A percentile compares a stretch with the other conserved stretches of the same genome.
phyloP scores from a whole-genome alignment of 2,329 filamentous ascomycete genomes.

The Curvularia sp. region DNA sequence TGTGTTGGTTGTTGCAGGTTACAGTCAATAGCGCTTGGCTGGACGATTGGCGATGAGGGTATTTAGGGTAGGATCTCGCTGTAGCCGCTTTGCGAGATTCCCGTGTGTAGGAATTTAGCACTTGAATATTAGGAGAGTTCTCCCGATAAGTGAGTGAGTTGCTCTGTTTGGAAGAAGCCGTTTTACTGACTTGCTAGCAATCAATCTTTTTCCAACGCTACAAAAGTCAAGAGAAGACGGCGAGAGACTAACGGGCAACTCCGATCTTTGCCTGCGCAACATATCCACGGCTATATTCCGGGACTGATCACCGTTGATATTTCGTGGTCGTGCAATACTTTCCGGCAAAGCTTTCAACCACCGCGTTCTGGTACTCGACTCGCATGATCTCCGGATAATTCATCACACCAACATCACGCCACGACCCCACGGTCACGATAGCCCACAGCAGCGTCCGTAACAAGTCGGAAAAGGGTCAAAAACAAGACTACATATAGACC shows the following conservation, averaged over 20 bases:
- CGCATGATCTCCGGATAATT: slow-evolving; percentile 32
- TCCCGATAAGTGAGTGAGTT: neutral
- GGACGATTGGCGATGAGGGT: slow-evolving; percentile 11
- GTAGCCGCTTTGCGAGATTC: neutral
- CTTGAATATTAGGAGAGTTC: neutral
- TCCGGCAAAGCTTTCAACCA: slow-evolving; percentile 33
- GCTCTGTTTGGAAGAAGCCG: neutral
- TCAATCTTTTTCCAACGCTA: neutral
- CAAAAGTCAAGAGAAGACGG: neutral
- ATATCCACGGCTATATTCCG: slow-evolving; percentile 3
- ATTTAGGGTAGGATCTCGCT: slow-evolving; percentile 12
- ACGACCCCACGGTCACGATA: slow-evolving; percentile 34
- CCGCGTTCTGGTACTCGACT: slow-evolving; percentile 25
- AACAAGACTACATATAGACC: slow-evolving; percentile 14
- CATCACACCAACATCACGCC: slow-evolving; percentile 46
- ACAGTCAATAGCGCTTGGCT: slow-evolving; percentile 26
- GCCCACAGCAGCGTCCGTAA: slow-evolving; percentile 11
- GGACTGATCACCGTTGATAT: slow-evolving; percentile 3
- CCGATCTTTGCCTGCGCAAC: neutral
- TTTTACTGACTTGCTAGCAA: neutral
- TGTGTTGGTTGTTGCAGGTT: slow-evolving; percentile 33
- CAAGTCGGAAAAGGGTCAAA: neutral
- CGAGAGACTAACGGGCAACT: neutral
- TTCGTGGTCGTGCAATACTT: slow-evolving; percentile 22
- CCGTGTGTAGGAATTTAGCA: neutral